Evolutionary conservation across 805 yeast species (phyloP).

Genomic region (Ogataea methanolica): DNA sequence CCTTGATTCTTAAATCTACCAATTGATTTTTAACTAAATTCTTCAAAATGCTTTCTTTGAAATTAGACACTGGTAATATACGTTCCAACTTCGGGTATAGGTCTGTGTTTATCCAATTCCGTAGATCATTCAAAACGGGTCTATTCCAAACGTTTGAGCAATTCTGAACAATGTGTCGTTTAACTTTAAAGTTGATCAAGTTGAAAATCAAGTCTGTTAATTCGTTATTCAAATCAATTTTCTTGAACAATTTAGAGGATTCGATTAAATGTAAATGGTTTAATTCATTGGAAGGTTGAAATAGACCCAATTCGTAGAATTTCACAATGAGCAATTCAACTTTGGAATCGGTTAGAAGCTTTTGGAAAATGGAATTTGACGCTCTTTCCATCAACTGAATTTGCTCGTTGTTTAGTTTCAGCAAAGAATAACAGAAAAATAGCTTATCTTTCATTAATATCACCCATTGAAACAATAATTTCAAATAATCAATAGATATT

Average conservation of each 20-base stretch:
- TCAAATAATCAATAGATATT: conserved; percentile 1
- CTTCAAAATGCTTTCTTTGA: conserved; percentile 13
- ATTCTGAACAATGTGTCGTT: conserved; percentile 23
- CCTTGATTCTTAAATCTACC: conserved; percentile 44
- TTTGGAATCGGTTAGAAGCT: conserved; percentile 1
- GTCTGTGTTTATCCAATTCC: conserved; percentile 34
- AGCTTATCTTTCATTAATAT: conserved; percentile 7
- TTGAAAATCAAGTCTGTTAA: conserved; percentile 30
- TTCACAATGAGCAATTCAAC: conserved; percentile 8
- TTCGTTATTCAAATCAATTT: conserved; percentile 19
- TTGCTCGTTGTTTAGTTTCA: conserved; percentile 11
- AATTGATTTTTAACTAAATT: conserved; percentile 21
- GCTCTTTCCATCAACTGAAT: conserved; percentile 16
- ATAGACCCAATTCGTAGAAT: conserved; percentile 15
- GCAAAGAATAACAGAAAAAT: conserved; percentile 7
- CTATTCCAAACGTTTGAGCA: conserved; percentile 36
- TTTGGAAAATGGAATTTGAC: conserved; percentile 21
- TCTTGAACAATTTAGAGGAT: conserved; percentile 14
- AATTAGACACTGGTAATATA: conserved; percentile 13
- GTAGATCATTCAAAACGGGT: conserved; percentile 32
- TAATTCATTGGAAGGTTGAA: conserved; percentile 5
- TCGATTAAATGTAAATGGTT: conserved; percentile 11
- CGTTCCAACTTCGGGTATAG: conserved; percentile 31
- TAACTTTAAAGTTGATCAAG: conserved; percentile 35
- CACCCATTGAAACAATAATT: conserved; percentile 14